These are phyloP conservation scores for Sporothrix humicola DNA, from an alignment of 2,329 filamentous ascomycete genomes.

Conservation along the genomic window DNA sequence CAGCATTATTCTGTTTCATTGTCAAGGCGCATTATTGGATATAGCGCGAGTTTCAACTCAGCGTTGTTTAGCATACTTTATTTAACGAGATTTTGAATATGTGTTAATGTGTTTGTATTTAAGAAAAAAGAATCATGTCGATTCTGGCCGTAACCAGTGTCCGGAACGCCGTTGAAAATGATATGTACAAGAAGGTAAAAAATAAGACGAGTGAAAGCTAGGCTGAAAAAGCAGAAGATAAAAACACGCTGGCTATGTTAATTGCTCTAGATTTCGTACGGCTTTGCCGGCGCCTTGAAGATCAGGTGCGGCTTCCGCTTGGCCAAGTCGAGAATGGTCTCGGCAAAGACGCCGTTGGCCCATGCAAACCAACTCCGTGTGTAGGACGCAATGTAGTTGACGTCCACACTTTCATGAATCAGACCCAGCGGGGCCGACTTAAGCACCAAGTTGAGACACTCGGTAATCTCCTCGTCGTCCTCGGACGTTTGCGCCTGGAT, in stretches of 20 bases:
- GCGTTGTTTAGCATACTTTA: too few relatives aligned
- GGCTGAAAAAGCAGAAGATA: not conserved
- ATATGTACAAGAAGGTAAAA: not conserved
- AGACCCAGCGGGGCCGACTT: constrained; percentile 77
- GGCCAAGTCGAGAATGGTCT: constrained; percentile 88
- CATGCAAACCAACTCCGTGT: constrained; percentile 96
- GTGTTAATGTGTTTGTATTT: not conserved
- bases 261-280: constrained; percentile 57
- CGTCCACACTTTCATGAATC: constrained; percentile 90
- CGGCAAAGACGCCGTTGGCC: constrained; percentile 96
- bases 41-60: not conserved
- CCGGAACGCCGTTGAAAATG: constrained; percentile 17
- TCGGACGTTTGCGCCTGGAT: constrained; percentile 89
- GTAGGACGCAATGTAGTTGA: constrained; percentile 69
- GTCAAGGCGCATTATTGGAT: constrained; percentile 2
- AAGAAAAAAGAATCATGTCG: not conserved
- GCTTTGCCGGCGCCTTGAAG: constrained; percentile 68
- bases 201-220: too few relatives aligned
- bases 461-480: constrained; percentile 79
- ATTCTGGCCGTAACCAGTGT: not conserved
- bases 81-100: not conserved
- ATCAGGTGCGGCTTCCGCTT: constrained; percentile 86
- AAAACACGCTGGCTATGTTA: not conserved
- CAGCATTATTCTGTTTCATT: not conserved
- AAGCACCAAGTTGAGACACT: constrained; percentile 75